Evolutionary conservation across 2,329 filamentous ascomycete genomes (phyloP).

Genomic region (Lachnellula occidentalis): DNA sequence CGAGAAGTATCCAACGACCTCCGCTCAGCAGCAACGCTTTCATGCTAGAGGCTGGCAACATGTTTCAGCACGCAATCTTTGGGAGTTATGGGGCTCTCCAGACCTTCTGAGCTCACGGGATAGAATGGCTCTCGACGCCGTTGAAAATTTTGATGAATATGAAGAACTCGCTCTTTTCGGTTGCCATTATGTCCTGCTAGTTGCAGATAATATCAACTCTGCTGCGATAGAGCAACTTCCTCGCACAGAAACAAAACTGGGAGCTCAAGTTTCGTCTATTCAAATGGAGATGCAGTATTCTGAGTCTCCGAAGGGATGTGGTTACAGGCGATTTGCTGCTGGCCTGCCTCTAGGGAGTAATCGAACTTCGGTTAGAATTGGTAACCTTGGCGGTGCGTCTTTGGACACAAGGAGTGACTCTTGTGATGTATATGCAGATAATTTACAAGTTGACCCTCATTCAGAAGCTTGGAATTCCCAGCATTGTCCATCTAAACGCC

Average conservation of each 20-base stretch:
- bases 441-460: not conserved
- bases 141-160: slow-evolving; percentile 93
- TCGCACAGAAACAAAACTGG: too few relatives aligned
- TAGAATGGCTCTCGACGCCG: slow-evolving; percentile 55
- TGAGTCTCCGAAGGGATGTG: slow-evolving; percentile 36
- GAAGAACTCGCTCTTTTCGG: slow-evolving; percentile 86
- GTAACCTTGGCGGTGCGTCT: slow-evolving; percentile 31
- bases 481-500: slow-evolving; percentile 40
- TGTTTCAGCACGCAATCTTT: slow-evolving; percentile 62
- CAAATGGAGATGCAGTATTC: slow-evolving; percentile 29
- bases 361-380: slow-evolving; percentile 29
- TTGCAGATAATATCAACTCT: slow-evolving; percentile 41
- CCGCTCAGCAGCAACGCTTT: slow-evolving; percentile 67
- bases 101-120: slow-evolving; percentile 57
- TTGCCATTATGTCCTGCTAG: slow-evolving; percentile 76
- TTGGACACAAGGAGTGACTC: slow-evolving; percentile 35
- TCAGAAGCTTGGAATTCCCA: not conserved
- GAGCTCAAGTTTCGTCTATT: not conserved
- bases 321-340: slow-evolving; percentile 57
- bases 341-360: slow-evolving; percentile 39
- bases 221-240: not conserved
- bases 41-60: slow-evolving; percentile 59
- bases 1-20: slow-evolving; percentile 58
- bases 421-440: slow-evolving; percentile 43
- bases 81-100: slow-evolving; percentile 74